These are phyloP conservation scores for Bruguiera parviflora DNA, from an alignment of 345 rosid genomes.

Conservation along the genomic window DNA sequence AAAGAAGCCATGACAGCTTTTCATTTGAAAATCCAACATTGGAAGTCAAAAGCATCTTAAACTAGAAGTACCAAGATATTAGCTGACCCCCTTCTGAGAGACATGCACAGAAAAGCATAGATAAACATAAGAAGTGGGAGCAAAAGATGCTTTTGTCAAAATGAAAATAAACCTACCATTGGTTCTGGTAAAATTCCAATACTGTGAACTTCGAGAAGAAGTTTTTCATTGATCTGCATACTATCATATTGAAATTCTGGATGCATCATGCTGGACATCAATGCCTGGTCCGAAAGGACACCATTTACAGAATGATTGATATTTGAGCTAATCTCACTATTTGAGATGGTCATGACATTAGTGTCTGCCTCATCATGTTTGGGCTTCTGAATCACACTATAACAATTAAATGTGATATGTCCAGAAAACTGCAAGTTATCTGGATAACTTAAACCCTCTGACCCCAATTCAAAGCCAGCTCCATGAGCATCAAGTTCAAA, in stretches of 20 bases:
- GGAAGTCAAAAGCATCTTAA: not conserved
- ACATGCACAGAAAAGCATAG: not conserved
- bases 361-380: constrained; percentile 49
- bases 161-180: constrained; percentile 45
- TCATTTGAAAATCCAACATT: constrained; percentile 6
- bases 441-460: constrained; percentile 47
- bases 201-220: constrained; percentile 72
- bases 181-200: constrained; percentile 75
- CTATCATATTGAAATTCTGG: constrained; percentile 57
- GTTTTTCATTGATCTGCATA: constrained; percentile 62
- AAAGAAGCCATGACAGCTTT: constrained; percentile 1
- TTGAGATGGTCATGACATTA: constrained; percentile 36
- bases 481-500: constrained; percentile 47
- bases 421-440: constrained; percentile 37
- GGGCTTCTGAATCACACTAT: constrained; percentile 43
- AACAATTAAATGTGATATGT: constrained; percentile 41
- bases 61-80: not conserved
- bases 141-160: not conserved
- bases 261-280: constrained; percentile 32
- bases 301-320: constrained; percentile 42
- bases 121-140: not conserved
- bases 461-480: constrained; percentile 50
- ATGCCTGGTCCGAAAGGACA: constrained; percentile 39
- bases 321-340: constrained; percentile 36
- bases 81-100: not conserved